These are phyloP conservation scores for Microcera coccophila DNA, from an alignment of 2,329 filamentous ascomycete genomes.

Conservation along the genomic window DNA sequence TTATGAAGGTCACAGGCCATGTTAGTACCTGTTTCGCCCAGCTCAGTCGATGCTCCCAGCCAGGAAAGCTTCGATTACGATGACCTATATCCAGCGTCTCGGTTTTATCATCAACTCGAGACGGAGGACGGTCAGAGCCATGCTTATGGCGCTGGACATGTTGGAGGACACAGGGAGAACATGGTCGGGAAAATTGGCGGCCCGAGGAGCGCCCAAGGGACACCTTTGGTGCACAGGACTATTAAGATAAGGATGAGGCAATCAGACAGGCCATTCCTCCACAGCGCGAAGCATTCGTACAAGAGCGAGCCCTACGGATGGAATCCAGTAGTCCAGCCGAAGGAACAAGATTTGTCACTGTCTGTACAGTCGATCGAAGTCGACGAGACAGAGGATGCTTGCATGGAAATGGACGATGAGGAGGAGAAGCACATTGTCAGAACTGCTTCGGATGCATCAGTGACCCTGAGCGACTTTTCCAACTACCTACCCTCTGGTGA, in stretches of 20 bases:
- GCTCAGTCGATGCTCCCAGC: slow-evolving; percentile 19
- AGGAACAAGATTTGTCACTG: slow-evolving; percentile 4
- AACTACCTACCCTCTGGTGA: slow-evolving; percentile 36
- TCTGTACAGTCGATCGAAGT: slow-evolving; percentile 9
- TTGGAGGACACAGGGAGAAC: slow-evolving; percentile 38
- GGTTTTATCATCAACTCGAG: slow-evolving; percentile 28
- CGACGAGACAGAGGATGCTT: slow-evolving; percentile 2
- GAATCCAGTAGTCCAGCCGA: too few relatives aligned
- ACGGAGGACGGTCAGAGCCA: slow-evolving; percentile 17
- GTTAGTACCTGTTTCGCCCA: slow-evolving; percentile 42
- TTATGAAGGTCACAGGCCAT: slow-evolving; percentile 59
- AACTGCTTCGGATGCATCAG: slow-evolving; percentile 5
- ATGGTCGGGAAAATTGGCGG: slow-evolving; percentile 46
- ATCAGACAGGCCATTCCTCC: slow-evolving; percentile 5
- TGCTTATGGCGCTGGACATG: slow-evolving; percentile 18
- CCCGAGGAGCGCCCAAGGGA: slow-evolving; percentile 10
- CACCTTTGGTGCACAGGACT: slow-evolving; percentile 21
- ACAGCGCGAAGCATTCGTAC: too few relatives aligned
- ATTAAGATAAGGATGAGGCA: slow-evolving; percentile 23
- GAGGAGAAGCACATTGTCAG: not conserved
- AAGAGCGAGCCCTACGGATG: too few relatives aligned
- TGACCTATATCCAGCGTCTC: slow-evolving; percentile 45
- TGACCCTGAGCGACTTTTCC: slow-evolving; percentile 33
- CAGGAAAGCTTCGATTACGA: slow-evolving; percentile 34
- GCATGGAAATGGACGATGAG: not conserved